Evolutionary conservation across 2,329 filamentous ascomycete genomes (phyloP).

Genomic region (Neofusicoccum sp.): DNA sequence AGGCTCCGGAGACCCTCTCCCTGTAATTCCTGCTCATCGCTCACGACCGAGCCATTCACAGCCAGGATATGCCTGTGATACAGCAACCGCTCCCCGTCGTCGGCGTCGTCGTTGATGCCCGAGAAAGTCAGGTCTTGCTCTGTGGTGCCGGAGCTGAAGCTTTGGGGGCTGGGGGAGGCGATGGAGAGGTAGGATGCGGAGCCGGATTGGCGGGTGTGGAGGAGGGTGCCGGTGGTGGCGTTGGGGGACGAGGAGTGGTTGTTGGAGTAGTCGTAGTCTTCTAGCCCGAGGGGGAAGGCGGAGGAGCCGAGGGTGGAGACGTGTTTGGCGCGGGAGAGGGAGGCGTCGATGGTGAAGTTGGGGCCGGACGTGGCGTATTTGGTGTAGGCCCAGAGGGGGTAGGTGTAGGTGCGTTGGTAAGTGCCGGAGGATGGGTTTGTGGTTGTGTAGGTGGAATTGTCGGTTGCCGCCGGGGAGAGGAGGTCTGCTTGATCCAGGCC

Average conservation of each 20-base stretch:
- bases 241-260: conserved; percentile 31
- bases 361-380: conserved; percentile 43
- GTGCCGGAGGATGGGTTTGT: conserved; percentile 27
- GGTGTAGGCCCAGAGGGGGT: conserved; percentile 60
- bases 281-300: conserved; percentile 60
- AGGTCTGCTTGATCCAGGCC: conserved; percentile 43
- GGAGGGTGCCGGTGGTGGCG: conserved; percentile 29
- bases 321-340: conserved; percentile 50
- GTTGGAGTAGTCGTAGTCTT: conserved; percentile 50
- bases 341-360: conserved; percentile 46
- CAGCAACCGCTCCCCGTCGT: conserved; percentile 36
- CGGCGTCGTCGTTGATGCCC: conserved; percentile 36
- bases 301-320: conserved; percentile 46
- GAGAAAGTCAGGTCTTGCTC: conserved; percentile 58
- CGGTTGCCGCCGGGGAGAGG: no score
- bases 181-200: conserved; percentile 55
- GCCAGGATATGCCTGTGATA: conserved; percentile 59
- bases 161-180: conserved; percentile 43
- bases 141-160: conserved; percentile 54
- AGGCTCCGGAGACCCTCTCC: neutral
- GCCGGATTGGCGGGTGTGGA: conserved; percentile 51
- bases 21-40: neutral
- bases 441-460: conserved; percentile 16
- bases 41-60: conserved; percentile 52
- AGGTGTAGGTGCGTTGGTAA: conserved; percentile 51